These are phyloP conservation scores for Iris pallida DNA, from an alignment of 116 monocot species.

Conservation along the genomic window DNA sequence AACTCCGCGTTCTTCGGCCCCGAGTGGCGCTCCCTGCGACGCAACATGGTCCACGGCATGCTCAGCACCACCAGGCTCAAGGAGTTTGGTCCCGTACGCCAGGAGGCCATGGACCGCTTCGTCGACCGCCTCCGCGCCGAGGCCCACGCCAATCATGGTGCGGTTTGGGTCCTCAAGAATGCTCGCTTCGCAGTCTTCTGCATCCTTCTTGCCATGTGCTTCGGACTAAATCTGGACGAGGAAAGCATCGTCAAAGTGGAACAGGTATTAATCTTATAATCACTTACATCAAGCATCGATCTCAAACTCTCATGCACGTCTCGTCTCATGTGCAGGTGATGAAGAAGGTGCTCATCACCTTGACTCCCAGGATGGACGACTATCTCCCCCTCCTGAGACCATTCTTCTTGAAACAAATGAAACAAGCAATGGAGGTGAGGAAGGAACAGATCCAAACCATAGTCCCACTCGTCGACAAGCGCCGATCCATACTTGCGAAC, in stretches of 20 bases:
- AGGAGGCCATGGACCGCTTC: conserved; percentile 53
- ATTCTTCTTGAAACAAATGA: conserved; percentile 48
- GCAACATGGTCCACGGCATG: conserved; percentile 74
- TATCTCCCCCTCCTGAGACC: conserved; percentile 70
- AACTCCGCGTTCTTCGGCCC: conserved; percentile 64
- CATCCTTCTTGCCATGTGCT: conserved; percentile 86
- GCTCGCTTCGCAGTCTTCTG: conserved; percentile 84
- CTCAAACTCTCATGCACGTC: no score
- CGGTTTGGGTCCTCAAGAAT: conserved; percentile 77
- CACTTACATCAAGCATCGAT: no score
- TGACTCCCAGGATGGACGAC: conserved; percentile 65
- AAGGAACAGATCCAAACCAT: conserved; percentile 44
- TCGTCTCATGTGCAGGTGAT: conserved; percentile 14
- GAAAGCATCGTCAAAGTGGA: conserved; percentile 26
- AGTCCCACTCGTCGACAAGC: conserved; percentile 50
- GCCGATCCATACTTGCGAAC: conserved; percentile 31
- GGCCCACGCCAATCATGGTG: conserved; percentile 42
- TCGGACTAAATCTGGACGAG: conserved; percentile 71
- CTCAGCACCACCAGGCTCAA: conserved; percentile 40
- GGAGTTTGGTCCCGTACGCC: conserved; percentile 39
- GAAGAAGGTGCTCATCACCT: conserved; percentile 62
- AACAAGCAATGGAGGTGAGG: conserved; percentile 31
- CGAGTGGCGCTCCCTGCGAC: conserved; percentile 62
- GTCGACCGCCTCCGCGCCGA: conserved; percentile 46
- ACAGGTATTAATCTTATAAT: background rate